A percentile compares a stretch with the other conserved stretches of the same genome.
These are phyloP conservation scores for Backusella tuberculispora DNA, from an alignment of 192 early-diverging fungal genomes.

Conservation along the genomic window DNA sequence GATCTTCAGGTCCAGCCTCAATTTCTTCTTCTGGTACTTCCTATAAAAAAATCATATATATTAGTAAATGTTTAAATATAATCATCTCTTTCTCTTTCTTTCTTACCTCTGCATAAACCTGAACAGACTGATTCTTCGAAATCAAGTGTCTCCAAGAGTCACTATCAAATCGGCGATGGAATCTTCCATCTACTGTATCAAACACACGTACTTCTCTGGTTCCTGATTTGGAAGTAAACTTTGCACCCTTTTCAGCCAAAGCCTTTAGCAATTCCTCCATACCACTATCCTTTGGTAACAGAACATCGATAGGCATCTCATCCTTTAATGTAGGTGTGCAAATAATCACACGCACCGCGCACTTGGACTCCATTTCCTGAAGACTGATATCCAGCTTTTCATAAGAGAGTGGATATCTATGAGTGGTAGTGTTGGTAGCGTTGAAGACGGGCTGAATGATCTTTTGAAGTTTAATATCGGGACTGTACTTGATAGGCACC, in stretches of 20 bases:
- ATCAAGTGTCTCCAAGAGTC: conserved; percentile 52
- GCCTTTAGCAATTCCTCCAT: conserved; percentile 51
- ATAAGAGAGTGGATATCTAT: conserved; percentile 60
- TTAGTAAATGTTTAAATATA: background rate
- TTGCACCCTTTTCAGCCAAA: conserved; percentile 52
- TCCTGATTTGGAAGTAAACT: conserved; percentile 41
- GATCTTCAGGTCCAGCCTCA: conserved; percentile 38
- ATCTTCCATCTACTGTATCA: conserved; percentile 53
- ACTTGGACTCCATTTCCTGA: conserved; percentile 82
- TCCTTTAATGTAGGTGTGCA: conserved; percentile 71
- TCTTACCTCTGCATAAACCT: conserved; percentile 62
- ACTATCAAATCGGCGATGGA: conserved; percentile 48
- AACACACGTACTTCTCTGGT: conserved; percentile 61
- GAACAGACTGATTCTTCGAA: conserved; percentile 36
- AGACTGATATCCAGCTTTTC: conserved; percentile 85
- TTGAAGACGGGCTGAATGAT: conserved; percentile 30
- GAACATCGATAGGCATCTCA: conserved; percentile 61
- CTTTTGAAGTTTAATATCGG: conserved; percentile 39
- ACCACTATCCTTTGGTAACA: conserved; percentile 65
- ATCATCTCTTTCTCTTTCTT: background rate
- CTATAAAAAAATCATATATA: conserved; percentile 4
- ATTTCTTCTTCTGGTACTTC: conserved; percentile 55
- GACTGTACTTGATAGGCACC: background rate
- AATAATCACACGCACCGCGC: conserved; percentile 67
- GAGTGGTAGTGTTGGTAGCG: conserved; percentile 27